These are phyloP conservation scores for Umbelopsis sp. DNA, from an alignment of 192 early-diverging fungal species.

Conservation along the genomic window DNA sequence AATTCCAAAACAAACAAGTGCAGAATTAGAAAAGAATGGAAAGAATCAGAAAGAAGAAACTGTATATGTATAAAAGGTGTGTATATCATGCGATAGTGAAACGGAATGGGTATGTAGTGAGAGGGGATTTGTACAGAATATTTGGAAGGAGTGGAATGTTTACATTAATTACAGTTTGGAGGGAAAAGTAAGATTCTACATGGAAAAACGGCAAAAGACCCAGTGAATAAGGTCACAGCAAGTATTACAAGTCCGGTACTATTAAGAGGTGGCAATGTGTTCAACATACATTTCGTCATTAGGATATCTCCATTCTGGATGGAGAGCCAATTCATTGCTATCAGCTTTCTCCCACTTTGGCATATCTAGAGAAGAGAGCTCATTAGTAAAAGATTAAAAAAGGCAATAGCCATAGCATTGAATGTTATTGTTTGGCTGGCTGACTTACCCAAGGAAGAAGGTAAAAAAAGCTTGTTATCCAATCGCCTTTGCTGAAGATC, in stretches of 20 bases:
- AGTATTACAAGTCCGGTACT: background rate
- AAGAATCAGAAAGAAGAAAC: too few relatives aligned
- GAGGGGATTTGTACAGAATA: too few relatives aligned
- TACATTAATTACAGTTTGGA: conserved; percentile 3
- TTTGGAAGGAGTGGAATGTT: background rate
- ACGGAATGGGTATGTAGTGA: too few relatives aligned
- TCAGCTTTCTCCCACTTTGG: conserved; percentile 28
- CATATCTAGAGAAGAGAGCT: background rate
- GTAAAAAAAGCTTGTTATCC: conserved; percentile 21
- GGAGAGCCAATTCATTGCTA: conserved; percentile 26
- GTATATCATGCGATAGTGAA: too few relatives aligned
- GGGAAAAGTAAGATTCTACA: background rate
- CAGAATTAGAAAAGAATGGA: too few relatives aligned
- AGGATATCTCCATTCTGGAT: conserved; percentile 38
- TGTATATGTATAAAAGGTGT: too few relatives aligned
- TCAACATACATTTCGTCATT: conserved; percentile 18
- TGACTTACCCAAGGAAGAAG: conserved; percentile 32
- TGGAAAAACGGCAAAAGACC: background rate
- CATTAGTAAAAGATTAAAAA: background rate
- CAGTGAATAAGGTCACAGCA: background rate
- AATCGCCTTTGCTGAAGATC: conserved; percentile 31
- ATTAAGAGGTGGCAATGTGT: background rate
- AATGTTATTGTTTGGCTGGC: background rate
- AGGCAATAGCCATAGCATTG: background rate
- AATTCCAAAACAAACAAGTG: background rate